Evolutionary conservation across 2,329 filamentous ascomycete genomes (phyloP), one percentile per base, ranked within the genome.

Genomic region (Colletotrichum scovillei): DNA sequence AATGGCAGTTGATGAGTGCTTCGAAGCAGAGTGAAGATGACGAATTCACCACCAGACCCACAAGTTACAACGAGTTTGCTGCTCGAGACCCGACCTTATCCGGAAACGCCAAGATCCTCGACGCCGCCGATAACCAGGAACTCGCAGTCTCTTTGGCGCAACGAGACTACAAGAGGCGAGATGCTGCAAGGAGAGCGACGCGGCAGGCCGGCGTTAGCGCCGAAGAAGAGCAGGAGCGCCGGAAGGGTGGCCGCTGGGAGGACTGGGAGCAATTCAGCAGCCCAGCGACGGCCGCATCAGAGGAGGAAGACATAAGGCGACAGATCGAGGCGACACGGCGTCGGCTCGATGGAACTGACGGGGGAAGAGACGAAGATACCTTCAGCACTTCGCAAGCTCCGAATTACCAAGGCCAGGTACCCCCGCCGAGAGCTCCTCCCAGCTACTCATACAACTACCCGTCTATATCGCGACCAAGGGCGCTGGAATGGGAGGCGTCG

Each of bases 71-170:
- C 26, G 81, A 83, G 26, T 86, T 86, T 76, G 88, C 89, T 1
- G 84, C 87, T 2, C 86, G 85, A 55, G 92, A 94, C 73, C 91
- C 91, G 0, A 92, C 89, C 2, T 81, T 94, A 14, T 85, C 86
- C 22, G 88, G 89, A 3, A 87, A 81, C 64, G 85, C 87, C 1
- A 88, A 88, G 75, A 87, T 94, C 1, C 83, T 97, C 16, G 91
- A 94, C 78, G 93, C 93, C 0, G 88, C 88, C 1, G 90, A 95
- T 69, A 87, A 97, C 75, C 89, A 91, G 75, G 92, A 95, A 12
- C 83, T 97, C 58, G 95, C 95, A 0, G 91, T 97, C 7, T 90
- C 92, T 75, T 82, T 97, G 35, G 94, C 94, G 0, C 91, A 92
- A 75, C 89, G 89, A 68, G 94, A 97, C 81, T 88, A 95, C 70